These are phyloP conservation scores for Podospora pseudoanserina DNA, from an alignment of 495 filamentous ascomycete species.

Conservation along the genomic window DNA sequence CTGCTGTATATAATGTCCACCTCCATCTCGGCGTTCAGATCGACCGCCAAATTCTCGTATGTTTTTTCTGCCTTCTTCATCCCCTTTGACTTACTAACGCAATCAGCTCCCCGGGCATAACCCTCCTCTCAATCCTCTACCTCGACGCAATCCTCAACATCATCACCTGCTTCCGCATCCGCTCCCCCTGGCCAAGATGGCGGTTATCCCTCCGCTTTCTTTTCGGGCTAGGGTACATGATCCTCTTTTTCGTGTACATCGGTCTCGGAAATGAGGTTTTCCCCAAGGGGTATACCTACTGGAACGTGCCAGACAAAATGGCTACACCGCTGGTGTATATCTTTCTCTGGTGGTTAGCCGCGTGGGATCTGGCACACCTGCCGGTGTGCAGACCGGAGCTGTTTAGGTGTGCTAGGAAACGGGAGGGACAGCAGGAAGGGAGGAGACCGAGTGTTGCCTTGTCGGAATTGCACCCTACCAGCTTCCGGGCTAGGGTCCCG, in stretches of 20 bases:
- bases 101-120: slow-evolving; percentile 24
- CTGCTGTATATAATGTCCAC: slow-evolving; percentile 11
- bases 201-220: slow-evolving; percentile 20
- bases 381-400: slow-evolving; percentile 8
- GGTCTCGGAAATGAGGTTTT: slow-evolving; percentile 25
- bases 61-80: neutral
- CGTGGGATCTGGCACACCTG: slow-evolving; percentile 27
- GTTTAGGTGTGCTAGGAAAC: neutral
- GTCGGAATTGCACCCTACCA: slow-evolving; percentile 2
- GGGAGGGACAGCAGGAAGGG: neutral
- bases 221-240: slow-evolving; percentile 25
- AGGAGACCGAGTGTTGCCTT: neutral
- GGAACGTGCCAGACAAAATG: slow-evolving; percentile 18
- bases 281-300: slow-evolving; percentile 22
- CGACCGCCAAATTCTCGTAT: slow-evolving; percentile 9
- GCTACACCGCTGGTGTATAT: slow-evolving; percentile 26
- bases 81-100: neutral
- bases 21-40: slow-evolving; percentile 16
- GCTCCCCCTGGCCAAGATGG: slow-evolving; percentile 23
- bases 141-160: slow-evolving; percentile 33
- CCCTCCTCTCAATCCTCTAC: slow-evolving; percentile 29
- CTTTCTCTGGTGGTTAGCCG: slow-evolving; percentile 27
- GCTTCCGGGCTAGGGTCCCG: slow-evolving; percentile 10
- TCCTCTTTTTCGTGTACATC: slow-evolving; percentile 29
- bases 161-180: slow-evolving; percentile 25